These are phyloP conservation scores for Platanus orientalis DNA, from an alignment of 164 flowering plant genomes.

Conservation along the genomic window DNA sequence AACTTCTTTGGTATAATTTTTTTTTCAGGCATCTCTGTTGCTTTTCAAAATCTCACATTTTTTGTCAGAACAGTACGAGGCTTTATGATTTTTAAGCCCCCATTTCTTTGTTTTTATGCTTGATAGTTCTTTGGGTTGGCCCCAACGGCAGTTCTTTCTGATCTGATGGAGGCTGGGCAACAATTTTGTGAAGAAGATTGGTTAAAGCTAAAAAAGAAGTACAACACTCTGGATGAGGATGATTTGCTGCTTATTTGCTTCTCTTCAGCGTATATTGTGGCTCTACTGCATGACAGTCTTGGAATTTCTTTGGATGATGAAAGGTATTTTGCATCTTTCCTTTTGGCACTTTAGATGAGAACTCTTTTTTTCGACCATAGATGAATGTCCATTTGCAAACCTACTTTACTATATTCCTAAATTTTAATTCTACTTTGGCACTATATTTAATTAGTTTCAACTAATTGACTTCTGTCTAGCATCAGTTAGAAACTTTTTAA, in stretches of 20 bases:
- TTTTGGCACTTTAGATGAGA: not conserved
- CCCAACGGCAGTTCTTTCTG: conserved; percentile 51
- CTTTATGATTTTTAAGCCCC: conserved; percentile 8
- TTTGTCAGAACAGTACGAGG: not conserved
- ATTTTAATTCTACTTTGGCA: too few relatives aligned
- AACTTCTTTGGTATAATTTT: not conserved
- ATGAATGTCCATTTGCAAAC: too few relatives aligned
- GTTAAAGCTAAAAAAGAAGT: conserved; percentile 48
- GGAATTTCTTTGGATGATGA: conserved; percentile 71
- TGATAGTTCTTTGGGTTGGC: conserved; percentile 74
- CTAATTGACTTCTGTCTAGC: too few relatives aligned
- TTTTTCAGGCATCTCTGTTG: not conserved
- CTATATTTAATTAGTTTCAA: too few relatives aligned
- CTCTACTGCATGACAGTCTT: conserved; percentile 85
- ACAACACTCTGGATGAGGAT: conserved; percentile 50
- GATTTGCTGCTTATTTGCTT: conserved; percentile 77
- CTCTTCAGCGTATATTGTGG: conserved; percentile 95
- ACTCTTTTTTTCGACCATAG: too few relatives aligned
- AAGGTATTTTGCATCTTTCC: conserved; percentile 45
- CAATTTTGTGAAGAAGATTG: conserved; percentile 79
- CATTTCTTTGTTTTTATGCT: conserved; percentile 5
- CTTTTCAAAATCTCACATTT: not conserved
- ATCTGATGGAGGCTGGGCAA: conserved; percentile 66
- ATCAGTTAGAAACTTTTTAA: too few relatives aligned
- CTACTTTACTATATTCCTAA: too few relatives aligned